Evolutionary conservation across 164 flowering plant species (phyloP), one percentile per base, ranked within the genome.

Genomic region (Tetrastigma voinierianum): DNA sequence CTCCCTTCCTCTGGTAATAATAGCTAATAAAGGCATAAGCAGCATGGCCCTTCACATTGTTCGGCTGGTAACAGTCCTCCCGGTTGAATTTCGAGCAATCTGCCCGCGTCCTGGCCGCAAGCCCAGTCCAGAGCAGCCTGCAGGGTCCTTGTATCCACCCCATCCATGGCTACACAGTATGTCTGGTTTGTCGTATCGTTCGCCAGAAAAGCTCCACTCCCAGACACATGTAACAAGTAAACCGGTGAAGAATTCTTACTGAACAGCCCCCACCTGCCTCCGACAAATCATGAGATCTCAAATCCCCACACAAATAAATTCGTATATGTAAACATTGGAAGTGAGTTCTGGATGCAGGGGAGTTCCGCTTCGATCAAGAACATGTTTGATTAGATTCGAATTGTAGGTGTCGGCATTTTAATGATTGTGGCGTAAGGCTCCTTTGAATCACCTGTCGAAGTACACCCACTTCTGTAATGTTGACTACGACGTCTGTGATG

Each of bases 101-200:
- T 0, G 98, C 86, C 69, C 86, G n/a, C n/a, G 67, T 17, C 98
- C 98, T 3, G 96, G 97, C 98, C 98, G 74, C 98, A 95, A 4
- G 97, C 97, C 98, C 98, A 95, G 76, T 95, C 98, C 71, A 95
- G 67, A 1, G 97, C 98, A 4, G 97, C 81, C 78, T 95, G 98
- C 81, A 95, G 65, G 8, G 85, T 83, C 82, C 62, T 85, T 16
- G 69, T 47, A 73, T 95, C 98, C 15, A 82, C 78, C 2, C 78
- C 93, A 59, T 90, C 97, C 84, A 67, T 71, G 11, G 87, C 94
- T 52, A 92, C 74, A 57, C 98, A 95, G 67, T 83, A 95, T 0
- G 98, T 95, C 75, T 81, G 90, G 58, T 95, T 90, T 1, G 97
- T 90, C 0, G 97, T 85, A 69, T 95, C 98, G 56, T 86, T 92